Percentiles rank a stretch among this genome's conserved stretches.
Evolutionary conservation across 495 filamentous ascomycete species (phyloP).

Genomic region (Annulohypoxylon nitens): DNA sequence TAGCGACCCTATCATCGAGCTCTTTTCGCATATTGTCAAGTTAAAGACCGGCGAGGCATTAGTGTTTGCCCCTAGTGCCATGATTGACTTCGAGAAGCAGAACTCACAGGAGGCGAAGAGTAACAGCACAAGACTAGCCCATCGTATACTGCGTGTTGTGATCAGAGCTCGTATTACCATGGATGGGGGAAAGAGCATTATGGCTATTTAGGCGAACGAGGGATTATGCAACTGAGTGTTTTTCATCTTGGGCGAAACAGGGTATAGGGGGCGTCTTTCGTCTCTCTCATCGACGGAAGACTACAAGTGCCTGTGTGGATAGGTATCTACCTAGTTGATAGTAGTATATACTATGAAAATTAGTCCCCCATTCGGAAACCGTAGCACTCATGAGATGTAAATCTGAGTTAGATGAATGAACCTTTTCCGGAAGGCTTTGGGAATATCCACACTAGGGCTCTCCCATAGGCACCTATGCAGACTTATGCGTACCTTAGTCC

Average conservation of each 20-base stretch:
- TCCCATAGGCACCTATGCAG: too few species aligned
- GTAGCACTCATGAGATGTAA: too few species aligned
- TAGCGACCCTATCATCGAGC: background rate
- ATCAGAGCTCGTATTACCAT: conserved; percentile 62
- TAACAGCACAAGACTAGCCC: background rate
- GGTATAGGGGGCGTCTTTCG: background rate
- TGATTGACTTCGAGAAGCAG: background rate
- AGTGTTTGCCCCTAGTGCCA: conserved; percentile 10
- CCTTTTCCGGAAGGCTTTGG: too few species aligned
- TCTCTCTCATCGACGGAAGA: too few species aligned
- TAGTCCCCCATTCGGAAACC: too few species aligned
- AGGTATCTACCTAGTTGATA: too few species aligned
- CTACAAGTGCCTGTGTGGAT: too few species aligned
- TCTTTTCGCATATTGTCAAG: conserved; percentile 11
- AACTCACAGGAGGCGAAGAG: background rate
- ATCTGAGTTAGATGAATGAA: too few species aligned
- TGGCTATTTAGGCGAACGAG: conserved; percentile 47
- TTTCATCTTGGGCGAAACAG: background rate
- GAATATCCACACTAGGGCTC: too few species aligned
- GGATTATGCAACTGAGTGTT: background rate
- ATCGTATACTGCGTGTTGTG: conserved; percentile 55
- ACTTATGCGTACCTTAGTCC: too few species aligned
- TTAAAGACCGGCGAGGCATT: conserved; percentile 4
- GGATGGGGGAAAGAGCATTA: conserved; percentile 70
- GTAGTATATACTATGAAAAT: too few species aligned